phyloP scores from a whole-genome alignment of 1,139 yeast species.

The Fermentozyma sake region DNA sequence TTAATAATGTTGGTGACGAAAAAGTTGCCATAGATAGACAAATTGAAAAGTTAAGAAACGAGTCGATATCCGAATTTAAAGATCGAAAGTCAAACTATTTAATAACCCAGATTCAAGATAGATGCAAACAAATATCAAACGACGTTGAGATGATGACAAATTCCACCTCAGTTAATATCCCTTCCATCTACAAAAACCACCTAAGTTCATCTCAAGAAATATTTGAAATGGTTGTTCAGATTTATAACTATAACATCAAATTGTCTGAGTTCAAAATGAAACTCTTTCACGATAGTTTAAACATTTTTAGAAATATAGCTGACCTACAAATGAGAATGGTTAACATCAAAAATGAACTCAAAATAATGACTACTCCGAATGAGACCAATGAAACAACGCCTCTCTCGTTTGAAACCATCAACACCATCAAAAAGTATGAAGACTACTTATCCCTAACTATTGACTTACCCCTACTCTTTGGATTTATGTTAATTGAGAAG shows the following conservation, averaged over 20 bases:
- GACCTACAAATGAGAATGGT: slow-evolving; percentile 39
- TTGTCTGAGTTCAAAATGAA: slow-evolving; percentile 23
- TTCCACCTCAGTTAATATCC: slow-evolving; percentile 8
- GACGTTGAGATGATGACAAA: slow-evolving; percentile 15
- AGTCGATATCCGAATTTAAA: slow-evolving; percentile 31
- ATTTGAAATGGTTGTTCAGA: slow-evolving; percentile 9
- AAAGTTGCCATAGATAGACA: slow-evolving; percentile 26
- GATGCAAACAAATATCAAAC: slow-evolving; percentile 7
- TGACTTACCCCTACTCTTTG: slow-evolving; percentile 79
- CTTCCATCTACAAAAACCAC: slow-evolving; percentile 14
- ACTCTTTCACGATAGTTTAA: slow-evolving; percentile 20
- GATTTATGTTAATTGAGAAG: slow-evolving; percentile 67
- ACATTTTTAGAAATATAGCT: slow-evolving; percentile 31
- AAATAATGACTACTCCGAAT: slow-evolving; percentile 8
- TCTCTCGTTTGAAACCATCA: slow-evolving; percentile 21
- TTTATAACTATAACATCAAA: slow-evolving; percentile 13
- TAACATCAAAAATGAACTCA: slow-evolving; percentile 27
- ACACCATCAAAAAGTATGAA: slow-evolving; percentile 35
- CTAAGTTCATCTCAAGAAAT: slow-evolving; percentile 11
- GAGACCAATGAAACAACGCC: slow-evolving; percentile 4
- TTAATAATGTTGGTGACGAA: slow-evolving; percentile 23
- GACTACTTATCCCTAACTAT: slow-evolving; percentile 51
- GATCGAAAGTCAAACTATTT: slow-evolving; percentile 7
- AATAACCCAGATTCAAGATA: slow-evolving; percentile 5
- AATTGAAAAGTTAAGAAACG: slow-evolving; percentile 32